Conservation (phyloP, 2,329 filamentous ascomycete species). For the Fusarium aywerte region DNA sequence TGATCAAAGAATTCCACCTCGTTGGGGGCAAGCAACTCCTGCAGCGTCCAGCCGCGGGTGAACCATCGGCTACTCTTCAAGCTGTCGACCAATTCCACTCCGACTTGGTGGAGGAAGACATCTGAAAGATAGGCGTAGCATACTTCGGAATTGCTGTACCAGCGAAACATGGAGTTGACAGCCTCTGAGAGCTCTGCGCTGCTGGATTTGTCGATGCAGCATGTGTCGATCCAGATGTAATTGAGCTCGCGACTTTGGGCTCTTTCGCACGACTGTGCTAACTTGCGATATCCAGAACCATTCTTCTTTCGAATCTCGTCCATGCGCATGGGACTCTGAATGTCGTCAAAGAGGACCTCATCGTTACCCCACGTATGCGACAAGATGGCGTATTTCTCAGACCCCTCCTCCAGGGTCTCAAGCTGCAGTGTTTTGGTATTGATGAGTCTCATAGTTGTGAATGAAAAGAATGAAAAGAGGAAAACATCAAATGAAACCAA, state of each 20-base stretch:
- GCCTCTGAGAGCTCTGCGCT: slow-evolving; percentile 44
- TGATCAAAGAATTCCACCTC: slow-evolving; percentile 44
- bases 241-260: slow-evolving; percentile 37
- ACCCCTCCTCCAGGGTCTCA: slow-evolving; percentile 31
- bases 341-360: slow-evolving; percentile 42
- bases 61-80: slow-evolving; percentile 44
- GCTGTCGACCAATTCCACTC: slow-evolving; percentile 19
- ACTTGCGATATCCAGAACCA: slow-evolving; percentile 40
- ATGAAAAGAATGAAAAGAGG: slow-evolving; percentile 5
- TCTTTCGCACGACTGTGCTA: slow-evolving; percentile 39
- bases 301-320: slow-evolving; percentile 34
- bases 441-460: slow-evolving; percentile 43
- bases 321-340: slow-evolving; percentile 36
- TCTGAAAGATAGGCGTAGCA: slow-evolving; percentile 44
- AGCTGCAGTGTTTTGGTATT: slow-evolving; percentile 45
- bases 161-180: slow-evolving; percentile 45
- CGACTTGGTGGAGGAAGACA: slow-evolving; percentile 30
- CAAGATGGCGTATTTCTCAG: slow-evolving; percentile 42
- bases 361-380: slow-evolving; percentile 45
- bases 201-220: slow-evolving; percentile 45
- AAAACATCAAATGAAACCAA: slow-evolving; percentile 18
- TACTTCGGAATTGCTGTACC: slow-evolving; percentile 38
- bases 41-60: slow-evolving; percentile 43
- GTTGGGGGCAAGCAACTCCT: slow-evolving; percentile 43
- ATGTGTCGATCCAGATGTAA: slow-evolving; percentile 45